Base-by-base conservation (phyloP, 164 flowering plant species). In the Tetrastigma voinierianum region DNA sequence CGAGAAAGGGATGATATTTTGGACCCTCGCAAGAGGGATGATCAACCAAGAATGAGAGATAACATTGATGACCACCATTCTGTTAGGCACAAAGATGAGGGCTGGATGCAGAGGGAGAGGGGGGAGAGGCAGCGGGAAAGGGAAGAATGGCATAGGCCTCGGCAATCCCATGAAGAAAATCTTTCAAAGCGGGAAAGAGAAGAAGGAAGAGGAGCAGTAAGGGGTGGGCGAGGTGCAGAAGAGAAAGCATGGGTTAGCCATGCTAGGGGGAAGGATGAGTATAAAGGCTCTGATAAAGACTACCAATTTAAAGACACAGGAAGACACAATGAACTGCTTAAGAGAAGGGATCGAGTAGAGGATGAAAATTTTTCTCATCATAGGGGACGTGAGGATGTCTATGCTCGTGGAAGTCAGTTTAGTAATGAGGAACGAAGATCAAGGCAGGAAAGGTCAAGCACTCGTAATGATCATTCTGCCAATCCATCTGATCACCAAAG, bases 1-100 rank as follows among this genome's bases (percentile, higher is more conserved):
- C 80, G 96, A 70, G 99, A 88, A 61, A 85, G 93, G 67, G 97
- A 84, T 76, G 98, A 86, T 57, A 56, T 75, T 52, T 64, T 76
- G 66, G 96, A 91, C 46, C 83, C 53, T 51, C 81, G 82, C 59
- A 84, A 81, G 75, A 85, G 93, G 70, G 93, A 85, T 60, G 88
- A 85, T 19, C 85, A 72, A 57, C 73, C 71, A 61, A 84, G 90
- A 75, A 47, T 64, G 10, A 84, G 90, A 74, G 93, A 89, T 21
- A 76, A 70, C 67, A 70, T 69, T 56, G 90, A 87, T 74, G 93
- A 88, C 57, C 78, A 71, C 64, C 90, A 83, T 57, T 70, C 84
- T 70, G 46, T 68, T 46, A 79, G 90, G 77, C 84, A 82, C 59
- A 90, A 84, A 81, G 96, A 91, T 67, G 97, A 87, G 10, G 67